Base-by-base conservation (phyloP, 805 yeast species). In the Candida nonsorbophila region DNA sequence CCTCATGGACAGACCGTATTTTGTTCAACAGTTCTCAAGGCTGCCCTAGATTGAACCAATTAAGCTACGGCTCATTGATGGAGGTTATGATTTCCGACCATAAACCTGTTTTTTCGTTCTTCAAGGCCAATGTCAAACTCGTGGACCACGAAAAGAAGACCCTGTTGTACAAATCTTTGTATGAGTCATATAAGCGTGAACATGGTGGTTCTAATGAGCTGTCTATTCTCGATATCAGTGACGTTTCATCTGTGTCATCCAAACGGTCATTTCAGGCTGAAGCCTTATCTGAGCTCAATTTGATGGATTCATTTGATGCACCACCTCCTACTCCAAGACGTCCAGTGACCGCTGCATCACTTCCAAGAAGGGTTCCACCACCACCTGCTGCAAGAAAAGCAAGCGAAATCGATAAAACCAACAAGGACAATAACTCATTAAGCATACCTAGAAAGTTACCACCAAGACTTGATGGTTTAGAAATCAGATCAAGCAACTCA, bases 1-100 rank as follows among this genome's bases (percentile, higher is more conserved):
- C 98, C 1, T 82, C 96, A 0, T 90, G 97, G 97, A 90, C 97
- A 0, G 98, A 90, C 54, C 67, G 98, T 47, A 78, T 90, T 18
- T 59, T 90, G 27, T 79, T 69, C 45, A 66, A 69, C 35, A 86
- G 94, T 21, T 41, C 36, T 9, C 31, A 36, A 6, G 34, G 30
- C 9, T 22, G 32, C 7, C 36, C 26, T 19, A 47, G 40, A 9
- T 45, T 87, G 23, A 57, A 64, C 22, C 92, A 85, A 26, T 49
- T 77, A 38, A 76, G 77, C 29, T 92, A 92, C 51, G 72, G 77
- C 31, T 73, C 81, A 28, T 77, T 78, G 1, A 74, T 74, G 41
- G 56, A 55, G 14, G 54, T 90, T 23, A 49, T 49, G 32, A 68
- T 79, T 33, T 85, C 96, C 32, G 98, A 92, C 49, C 98, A 92